Evolutionary conservation across 1,139 yeast species (phyloP).

Genomic region (Yamadazyma diddensiae): DNA sequence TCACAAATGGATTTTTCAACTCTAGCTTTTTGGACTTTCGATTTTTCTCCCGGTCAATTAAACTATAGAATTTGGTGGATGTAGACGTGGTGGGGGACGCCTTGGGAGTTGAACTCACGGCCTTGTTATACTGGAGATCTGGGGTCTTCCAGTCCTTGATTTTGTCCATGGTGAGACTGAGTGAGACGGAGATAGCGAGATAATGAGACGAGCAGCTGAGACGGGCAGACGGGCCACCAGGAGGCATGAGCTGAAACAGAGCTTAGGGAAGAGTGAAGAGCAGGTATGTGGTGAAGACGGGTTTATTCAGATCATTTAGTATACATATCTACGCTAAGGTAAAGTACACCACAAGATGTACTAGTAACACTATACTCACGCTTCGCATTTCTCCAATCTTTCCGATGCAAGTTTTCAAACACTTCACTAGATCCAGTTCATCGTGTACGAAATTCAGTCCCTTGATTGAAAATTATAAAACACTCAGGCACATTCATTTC

Average conservation of each 20-base stretch:
- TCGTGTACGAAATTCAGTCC: slow-evolving; percentile 27
- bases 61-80: slow-evolving; percentile 14
- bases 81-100: slow-evolving; percentile 18
- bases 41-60: slow-evolving; percentile 11
- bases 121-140: slow-evolving; percentile 8
- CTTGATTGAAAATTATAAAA: slow-evolving; percentile 31
- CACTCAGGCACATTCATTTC: slow-evolving; percentile 63
- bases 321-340: no score
- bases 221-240: no score
- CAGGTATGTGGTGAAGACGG: no score
- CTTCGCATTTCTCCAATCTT: no score
- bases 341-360: no score
- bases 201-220: no score
- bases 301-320: no score
- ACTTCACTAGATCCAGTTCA: slow-evolving; percentile 8
- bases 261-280: no score
- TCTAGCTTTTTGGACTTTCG: slow-evolving; percentile 3
- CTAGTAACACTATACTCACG: no score
- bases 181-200: no score
- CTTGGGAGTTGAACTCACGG: slow-evolving; percentile 12
- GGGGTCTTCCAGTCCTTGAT: slow-evolving; percentile 2
- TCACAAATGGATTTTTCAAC: slow-evolving; percentile 8
- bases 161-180: no score
- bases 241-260: no score
- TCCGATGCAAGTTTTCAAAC: not conserved